A percentile compares a stretch with the other conserved stretches of the same genome.
Evolutionary conservation across 108 stramenopile species (phyloP).

Genomic region (Pseudonitzschia delicatissima): DNA sequence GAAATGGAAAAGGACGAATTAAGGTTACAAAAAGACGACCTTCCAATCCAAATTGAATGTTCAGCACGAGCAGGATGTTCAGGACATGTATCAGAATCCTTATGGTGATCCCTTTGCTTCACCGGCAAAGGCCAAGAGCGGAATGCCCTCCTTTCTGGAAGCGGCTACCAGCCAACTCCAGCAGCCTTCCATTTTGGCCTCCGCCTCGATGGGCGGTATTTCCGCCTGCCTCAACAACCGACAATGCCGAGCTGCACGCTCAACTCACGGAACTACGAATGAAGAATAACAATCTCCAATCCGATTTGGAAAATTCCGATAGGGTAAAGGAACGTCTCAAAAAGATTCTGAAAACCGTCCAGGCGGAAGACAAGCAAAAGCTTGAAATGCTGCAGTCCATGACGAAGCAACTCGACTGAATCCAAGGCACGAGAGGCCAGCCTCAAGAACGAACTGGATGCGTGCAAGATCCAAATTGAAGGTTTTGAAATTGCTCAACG

Average conservation of each 20-base stretch:
- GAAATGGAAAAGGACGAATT: background rate
- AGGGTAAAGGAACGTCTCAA: background rate
- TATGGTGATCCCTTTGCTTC: conserved; percentile 3
- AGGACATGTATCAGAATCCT: conserved; percentile 18
- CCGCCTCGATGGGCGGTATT: background rate
- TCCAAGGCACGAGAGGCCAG: conserved; percentile 1
- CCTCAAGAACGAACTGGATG: background rate
- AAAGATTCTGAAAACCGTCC: background rate
- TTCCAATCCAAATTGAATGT: background rate
- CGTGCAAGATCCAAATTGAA: conserved; percentile 2
- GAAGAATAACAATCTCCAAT: background rate
- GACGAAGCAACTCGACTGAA: background rate
- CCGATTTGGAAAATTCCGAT: background rate
- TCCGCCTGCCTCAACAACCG: background rate
- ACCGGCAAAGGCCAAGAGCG: too few species aligned
- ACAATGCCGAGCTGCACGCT: conserved; percentile 1
- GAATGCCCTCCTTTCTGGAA: background rate
- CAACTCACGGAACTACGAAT: conserved; percentile 5
- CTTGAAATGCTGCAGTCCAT: background rate
- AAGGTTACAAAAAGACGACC: too few species aligned
- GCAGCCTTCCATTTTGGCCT: background rate
- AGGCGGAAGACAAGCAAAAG: background rate
- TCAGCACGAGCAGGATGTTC: background rate
- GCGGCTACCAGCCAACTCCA: background rate
- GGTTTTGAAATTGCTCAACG: conserved; percentile 11